Conservation (phyloP, 306 rosid genomes). For the Fragaria vesca region DNA sequence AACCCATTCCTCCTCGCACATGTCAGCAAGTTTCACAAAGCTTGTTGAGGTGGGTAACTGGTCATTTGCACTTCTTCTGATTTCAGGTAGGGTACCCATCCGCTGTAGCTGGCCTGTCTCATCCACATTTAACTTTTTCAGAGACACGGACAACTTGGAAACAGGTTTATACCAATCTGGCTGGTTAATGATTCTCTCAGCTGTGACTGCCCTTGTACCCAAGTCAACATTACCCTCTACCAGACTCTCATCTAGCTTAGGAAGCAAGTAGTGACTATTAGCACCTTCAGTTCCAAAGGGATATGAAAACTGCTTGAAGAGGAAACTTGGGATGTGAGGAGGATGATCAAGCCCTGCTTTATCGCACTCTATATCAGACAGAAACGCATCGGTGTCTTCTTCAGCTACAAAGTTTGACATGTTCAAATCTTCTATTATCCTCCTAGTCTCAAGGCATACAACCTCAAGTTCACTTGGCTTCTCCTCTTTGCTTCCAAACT, state of each 20-base stretch:
- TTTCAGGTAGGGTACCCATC: conserved; percentile 40
- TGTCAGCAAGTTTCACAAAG: conserved; percentile 64
- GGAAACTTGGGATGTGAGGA: not conserved
- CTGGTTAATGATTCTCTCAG: conserved; percentile 21
- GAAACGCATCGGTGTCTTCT: conserved; percentile 37
- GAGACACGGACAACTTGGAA: conserved; percentile 39
- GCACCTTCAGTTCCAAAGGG: conserved; percentile 32
- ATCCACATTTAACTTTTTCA: conserved; percentile 23
- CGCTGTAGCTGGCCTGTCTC: conserved; percentile 39
- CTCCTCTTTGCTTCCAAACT: conserved; percentile 57
- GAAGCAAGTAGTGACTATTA: conserved; percentile 33
- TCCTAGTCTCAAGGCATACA: conserved; percentile 63
- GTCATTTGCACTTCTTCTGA: conserved; percentile 47
- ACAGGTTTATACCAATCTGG: conserved; percentile 18
- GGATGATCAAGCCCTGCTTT: conserved; percentile 24
- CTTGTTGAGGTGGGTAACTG: conserved; percentile 41
- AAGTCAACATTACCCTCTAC: conserved; percentile 29
- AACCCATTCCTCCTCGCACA: conserved; percentile 65
- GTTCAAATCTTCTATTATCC: conserved; percentile 32
- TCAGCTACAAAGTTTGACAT: conserved; percentile 30
- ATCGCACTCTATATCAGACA: conserved; percentile 50
- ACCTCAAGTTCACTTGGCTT: conserved; percentile 73
- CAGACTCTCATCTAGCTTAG: conserved; percentile 44
- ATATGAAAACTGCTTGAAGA: conserved; percentile 4
- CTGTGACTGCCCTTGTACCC: not conserved